These are phyloP conservation scores for button mushroom (Agaricus bisporus) DNA, from an alignment of 768 basidiomycete genomes.

Conservation along the genomic window DNA sequence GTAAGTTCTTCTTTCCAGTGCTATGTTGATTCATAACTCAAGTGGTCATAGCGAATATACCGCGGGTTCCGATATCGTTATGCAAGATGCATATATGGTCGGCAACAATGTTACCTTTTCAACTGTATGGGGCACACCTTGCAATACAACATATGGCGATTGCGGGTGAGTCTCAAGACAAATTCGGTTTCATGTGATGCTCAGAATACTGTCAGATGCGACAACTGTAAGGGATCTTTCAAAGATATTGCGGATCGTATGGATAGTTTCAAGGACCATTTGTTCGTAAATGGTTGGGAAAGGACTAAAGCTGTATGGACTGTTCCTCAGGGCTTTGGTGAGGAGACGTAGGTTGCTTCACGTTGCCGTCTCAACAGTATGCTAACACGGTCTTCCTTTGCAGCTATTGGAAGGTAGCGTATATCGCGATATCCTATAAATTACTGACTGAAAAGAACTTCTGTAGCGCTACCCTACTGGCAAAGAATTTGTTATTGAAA, in stretches of 20 bases:
- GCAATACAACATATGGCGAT: conserved; percentile 60
- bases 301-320: conserved; percentile 69
- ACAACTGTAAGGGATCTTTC: conserved; percentile 63
- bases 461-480: conserved; percentile 52
- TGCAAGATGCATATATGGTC: conserved; percentile 62
- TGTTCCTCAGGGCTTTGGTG: conserved; percentile 76
- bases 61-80: conserved; percentile 59
- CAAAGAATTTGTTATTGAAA: conserved; percentile 61
- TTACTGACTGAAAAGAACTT: not conserved
- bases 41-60: conserved; percentile 30
- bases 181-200: not conserved
- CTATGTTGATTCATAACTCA: not conserved
- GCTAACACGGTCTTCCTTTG: not conserved
- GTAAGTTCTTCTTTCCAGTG: conserved; percentile 15
- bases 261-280: conserved; percentile 55
- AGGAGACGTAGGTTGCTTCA: conserved; percentile 35
- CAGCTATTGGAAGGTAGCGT: conserved; percentile 45
- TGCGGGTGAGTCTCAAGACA: conserved; percentile 49
- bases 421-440: not conserved
- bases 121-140: conserved; percentile 52
- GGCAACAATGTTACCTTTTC: conserved; percentile 64
- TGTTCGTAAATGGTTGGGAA: conserved; percentile 63
- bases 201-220: conserved; percentile 27
- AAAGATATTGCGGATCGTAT: conserved; percentile 65
- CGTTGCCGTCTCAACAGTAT: not conserved